These are phyloP conservation scores for Collybiopsis confluens DNA, from an alignment of 768 basidiomycete species.

Conservation along the genomic window DNA sequence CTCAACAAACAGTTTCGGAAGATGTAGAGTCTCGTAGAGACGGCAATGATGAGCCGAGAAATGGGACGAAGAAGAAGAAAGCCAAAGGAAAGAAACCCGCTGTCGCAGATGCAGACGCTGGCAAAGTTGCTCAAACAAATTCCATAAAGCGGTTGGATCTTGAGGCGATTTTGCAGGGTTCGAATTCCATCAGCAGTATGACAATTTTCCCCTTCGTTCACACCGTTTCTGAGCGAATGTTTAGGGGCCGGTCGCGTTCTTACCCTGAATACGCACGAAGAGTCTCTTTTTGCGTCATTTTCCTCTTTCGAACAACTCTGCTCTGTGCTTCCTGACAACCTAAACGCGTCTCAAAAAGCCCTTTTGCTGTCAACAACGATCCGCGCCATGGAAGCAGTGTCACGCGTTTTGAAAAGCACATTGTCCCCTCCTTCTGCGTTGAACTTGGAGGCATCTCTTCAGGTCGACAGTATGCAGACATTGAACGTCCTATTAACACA, in stretches of 20 bases:
- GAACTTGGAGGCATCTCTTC: background rate
- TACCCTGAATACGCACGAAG: background rate
- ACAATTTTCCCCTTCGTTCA: background rate
- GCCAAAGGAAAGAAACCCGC: background rate
- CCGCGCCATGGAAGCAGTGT: background rate
- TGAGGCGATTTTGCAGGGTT: background rate
- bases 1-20: background rate
- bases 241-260: background rate
- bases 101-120: background rate
- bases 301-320: background rate
- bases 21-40: background rate
- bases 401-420: background rate
- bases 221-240: background rate
- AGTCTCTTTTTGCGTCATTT: slow-evolving; percentile 2
- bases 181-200: background rate
- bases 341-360: background rate
- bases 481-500: background rate
- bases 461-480: background rate
- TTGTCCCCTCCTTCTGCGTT: background rate
- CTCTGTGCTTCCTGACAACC: background rate
- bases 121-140: background rate
- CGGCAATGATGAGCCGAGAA: background rate
- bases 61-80: background rate
- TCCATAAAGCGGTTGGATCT: background rate
- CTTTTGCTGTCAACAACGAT: slow-evolving; percentile 5